Base-by-base conservation (phyloP, 73 alveolate species). In the Paramecium primaurelia region DNA sequence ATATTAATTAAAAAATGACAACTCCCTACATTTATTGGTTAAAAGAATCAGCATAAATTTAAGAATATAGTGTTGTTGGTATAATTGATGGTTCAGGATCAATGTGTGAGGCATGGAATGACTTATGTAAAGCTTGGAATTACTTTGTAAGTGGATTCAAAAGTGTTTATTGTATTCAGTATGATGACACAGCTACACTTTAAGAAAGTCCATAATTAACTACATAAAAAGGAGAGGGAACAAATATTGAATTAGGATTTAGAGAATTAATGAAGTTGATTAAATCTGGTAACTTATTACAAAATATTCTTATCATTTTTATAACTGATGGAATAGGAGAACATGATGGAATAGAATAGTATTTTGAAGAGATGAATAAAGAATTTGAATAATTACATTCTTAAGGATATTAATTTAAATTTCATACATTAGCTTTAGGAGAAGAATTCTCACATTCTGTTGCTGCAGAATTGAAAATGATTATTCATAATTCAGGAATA, bases 301-400 rank as follows among this genome's bases (percentile, higher is more conserved):
- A 71, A 32, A 73, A 73, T 36, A 40, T 73, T 37, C 60, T 37
- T 3, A 73, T 73, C 32, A 10, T 73, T 0, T 73, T 73, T 73
- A 68, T 73, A 3, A 73, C 87, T n/a, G 87, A 73, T 73, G 87
- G 87, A 36, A 44, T 73, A 36, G 87, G 40, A 73, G 59, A 73
- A 28, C 9, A 73, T 16, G 87, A 73, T 73, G 59, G 59, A 32
- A 40, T 73, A 2, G 10, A 40, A 1, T 1, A 12, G 8, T 73
- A 37, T 38, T 30, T 73, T 16, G 3, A 25, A 40, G 58, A 73
- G n/a, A 14, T 73, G 34, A 12, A 14, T 12, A n/a, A 38, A 10
- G 59, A 73, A 2, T 73, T 73, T n/a, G 60, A 49, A 4, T 49
- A 49, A 49, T n/a, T 49, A 16, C 60, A 49, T 49, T 12, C 60